These are phyloP conservation scores for Irpex sp. DNA, from an alignment of 1,284 basidiomycete genomes.

Conservation along the genomic window DNA sequence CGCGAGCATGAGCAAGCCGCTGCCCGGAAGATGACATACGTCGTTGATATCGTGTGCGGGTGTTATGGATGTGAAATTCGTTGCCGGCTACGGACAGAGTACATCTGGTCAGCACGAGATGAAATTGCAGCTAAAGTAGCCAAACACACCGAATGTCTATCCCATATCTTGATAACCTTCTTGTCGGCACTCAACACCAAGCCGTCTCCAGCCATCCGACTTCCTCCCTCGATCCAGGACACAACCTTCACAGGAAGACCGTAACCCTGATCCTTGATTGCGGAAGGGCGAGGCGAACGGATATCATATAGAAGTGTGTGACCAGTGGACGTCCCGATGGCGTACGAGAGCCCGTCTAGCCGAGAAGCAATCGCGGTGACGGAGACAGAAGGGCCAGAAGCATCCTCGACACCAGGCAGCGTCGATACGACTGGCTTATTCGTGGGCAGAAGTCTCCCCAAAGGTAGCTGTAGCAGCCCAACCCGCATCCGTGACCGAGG, in stretches of 20 bases:
- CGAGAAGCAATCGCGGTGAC: constrained; percentile 86
- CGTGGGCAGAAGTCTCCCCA: constrained; percentile 50
- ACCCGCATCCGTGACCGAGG: constrained; percentile 80
- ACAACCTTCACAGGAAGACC: constrained; percentile 88
- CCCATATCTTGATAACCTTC: constrained; percentile 97
- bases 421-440: constrained; percentile 23
- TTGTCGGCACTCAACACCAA: constrained; percentile 88
- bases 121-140: constrained; percentile 2
- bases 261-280: constrained; percentile 96
- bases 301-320: constrained; percentile 96
- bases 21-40: constrained; percentile 82
- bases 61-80: constrained; percentile 92
- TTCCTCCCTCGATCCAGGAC: constrained; percentile 87
- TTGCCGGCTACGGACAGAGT: constrained; percentile 54
- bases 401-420: constrained; percentile 44
- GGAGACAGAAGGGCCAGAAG: constrained; percentile 42
- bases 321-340: constrained; percentile 92
- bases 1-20: constrained; percentile 83
- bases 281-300: constrained; percentile 80
- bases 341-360: constrained; percentile 88
- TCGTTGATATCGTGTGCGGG: constrained; percentile 88
- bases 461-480: constrained; percentile 77
- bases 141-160: constrained; percentile 69
- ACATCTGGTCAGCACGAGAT: not conserved
- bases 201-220: constrained; percentile 80